Evolutionary conservation across 345 rosid species (phyloP).

Genomic region (Salix koriyanagi): DNA sequence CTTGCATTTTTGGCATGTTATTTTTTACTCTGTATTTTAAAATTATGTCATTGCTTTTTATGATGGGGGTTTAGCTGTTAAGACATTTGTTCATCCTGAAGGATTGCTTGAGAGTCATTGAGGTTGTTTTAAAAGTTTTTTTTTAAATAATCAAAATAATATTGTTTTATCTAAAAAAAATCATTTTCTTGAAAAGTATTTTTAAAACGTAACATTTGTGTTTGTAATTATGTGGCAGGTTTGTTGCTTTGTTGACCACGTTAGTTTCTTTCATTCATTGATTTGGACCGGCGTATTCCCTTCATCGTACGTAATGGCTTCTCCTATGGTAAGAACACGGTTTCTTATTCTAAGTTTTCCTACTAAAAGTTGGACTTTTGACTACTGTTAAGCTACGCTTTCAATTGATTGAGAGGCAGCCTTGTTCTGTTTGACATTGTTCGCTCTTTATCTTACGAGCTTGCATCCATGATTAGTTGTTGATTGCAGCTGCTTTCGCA

Average conservation of each 20-base stretch:
- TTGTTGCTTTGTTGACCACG: not conserved
- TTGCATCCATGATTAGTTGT: not conserved
- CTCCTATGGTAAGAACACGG: conserved; percentile 13
- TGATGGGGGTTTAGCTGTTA: not conserved
- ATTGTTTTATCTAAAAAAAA: too few relatives aligned
- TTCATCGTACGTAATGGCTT: conserved; percentile 13
- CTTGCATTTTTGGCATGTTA: too few relatives aligned
- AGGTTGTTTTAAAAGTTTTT: too few relatives aligned
- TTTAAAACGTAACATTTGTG: not conserved
- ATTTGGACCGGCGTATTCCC: not conserved
- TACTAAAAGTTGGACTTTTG: too few relatives aligned
- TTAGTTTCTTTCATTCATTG: not conserved
- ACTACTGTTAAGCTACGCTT: too few relatives aligned
- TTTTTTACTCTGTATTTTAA: not conserved
- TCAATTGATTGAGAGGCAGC: too few relatives aligned
- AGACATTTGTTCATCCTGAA: not conserved
- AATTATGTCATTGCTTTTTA: not conserved
- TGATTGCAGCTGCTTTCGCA: not conserved
- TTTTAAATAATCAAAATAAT: too few relatives aligned
- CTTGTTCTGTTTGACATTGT: not conserved
- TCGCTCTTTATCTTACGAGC: not conserved
- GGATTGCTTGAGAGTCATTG: too few relatives aligned
- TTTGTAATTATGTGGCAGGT: not conserved
- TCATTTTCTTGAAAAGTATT: too few relatives aligned
- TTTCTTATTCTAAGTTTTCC: too few relatives aligned